A percentile compares a stretch with the other conserved stretches of the same genome.
phyloP scores from a whole-genome alignment of 768 basidiomycete genomes.

The Agaricus bisporus region DNA sequence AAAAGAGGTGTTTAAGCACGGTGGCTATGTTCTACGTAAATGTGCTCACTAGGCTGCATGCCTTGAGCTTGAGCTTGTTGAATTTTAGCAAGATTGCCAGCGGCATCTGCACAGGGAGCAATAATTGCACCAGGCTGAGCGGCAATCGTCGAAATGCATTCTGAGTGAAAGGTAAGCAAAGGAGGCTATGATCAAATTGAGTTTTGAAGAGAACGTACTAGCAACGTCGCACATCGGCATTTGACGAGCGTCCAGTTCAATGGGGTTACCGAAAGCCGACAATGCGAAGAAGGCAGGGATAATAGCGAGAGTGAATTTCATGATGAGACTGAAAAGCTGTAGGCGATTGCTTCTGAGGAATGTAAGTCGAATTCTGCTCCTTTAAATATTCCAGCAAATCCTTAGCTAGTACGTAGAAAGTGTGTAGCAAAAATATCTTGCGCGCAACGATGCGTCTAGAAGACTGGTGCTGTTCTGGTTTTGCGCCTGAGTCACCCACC shows the following conservation, averaged over 20 bases:
- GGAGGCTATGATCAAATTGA: no score
- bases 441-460: no score
- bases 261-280: background rate
- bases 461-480: no score
- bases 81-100: background rate
- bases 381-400: no score
- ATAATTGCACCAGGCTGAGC: background rate
- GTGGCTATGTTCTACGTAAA: no score
- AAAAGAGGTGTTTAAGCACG: no score
- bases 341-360: background rate
- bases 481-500: no score
- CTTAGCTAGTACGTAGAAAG: no score
- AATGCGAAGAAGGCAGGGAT: background rate
- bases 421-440: no score
- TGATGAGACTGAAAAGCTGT: background rate
- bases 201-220: background rate
- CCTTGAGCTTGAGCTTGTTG: background rate
- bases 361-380: background rate
- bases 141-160: background rate
- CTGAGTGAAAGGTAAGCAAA: background rate
- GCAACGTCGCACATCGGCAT: background rate
- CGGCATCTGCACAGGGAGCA: background rate
- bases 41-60: background rate
- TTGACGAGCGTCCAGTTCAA: background rate
- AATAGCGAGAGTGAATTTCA: background rate